Base-by-base conservation (phyloP, 495 filamentous ascomycete species). In the Annulohypoxylon nitens region DNA sequence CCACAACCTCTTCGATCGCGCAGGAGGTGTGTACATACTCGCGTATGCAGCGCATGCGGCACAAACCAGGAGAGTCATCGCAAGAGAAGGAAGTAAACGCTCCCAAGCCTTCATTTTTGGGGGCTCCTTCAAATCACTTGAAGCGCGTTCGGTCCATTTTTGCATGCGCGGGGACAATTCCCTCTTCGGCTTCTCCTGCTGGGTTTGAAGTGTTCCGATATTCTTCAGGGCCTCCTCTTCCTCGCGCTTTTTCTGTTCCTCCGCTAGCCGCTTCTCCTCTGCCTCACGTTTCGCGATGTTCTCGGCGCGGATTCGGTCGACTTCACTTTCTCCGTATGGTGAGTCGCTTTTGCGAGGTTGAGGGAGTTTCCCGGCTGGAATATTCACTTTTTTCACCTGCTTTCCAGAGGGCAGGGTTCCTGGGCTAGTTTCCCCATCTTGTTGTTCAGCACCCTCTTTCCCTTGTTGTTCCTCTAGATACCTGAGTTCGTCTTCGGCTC, bases 81-180 rank as follows among this genome's bases (percentile, higher is more conserved):
- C 75, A 3, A 88, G 78, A 34, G 89, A 87, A 18, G 93, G 91
- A n/a, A 87, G 79, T 14, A 97, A 80, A 18, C 93, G 92, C 70
- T 88, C 83, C 75, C 80, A 82, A 30, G 77, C 69, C 23, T 75
- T 78, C 80, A 87, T 86, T 41, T 85, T 73, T 45, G 86, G 86
- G 20, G 85, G 80, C 57, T 81, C 82, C 69, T 83, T 74, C 14
- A 88, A 75, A 47, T 81, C 73, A 12, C 83, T 84, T 55, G 78
- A 78, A 23, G 80, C 83, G 12, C 71, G 75, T 3, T 68, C 77
- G 14, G 73, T 64, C 67, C 78, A 81, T 62, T 83, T 77, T 70
- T 82, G 69, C 74, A 83, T 79, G 51, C 65, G 65, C 6, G 81
- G 75, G 57, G 78, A 83, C 23, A 81, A 51, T 61, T 79, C 73